Evolutionary conservation across 768 basidiomycete genomes (phyloP).

Genomic region (Tulasnella sp.): DNA sequence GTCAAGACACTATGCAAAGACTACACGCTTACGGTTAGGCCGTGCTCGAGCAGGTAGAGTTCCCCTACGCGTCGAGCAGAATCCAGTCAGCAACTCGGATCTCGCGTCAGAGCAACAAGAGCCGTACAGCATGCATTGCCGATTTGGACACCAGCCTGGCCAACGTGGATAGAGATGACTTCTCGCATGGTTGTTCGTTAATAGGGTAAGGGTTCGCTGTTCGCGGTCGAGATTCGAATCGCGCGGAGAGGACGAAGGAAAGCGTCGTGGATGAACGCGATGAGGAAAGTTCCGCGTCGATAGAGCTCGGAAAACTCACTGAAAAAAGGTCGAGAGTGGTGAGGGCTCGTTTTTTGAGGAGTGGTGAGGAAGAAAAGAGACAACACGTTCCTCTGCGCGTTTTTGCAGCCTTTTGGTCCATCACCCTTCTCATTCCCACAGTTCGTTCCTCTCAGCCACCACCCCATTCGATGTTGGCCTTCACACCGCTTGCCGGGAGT

Average conservation of each 20-base stretch:
- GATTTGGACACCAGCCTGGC: constrained; percentile 84
- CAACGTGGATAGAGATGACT: constrained; percentile 98
- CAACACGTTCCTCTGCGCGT: constrained; percentile 34
- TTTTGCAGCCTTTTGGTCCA: constrained; percentile 26
- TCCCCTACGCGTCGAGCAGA: constrained; percentile 65
- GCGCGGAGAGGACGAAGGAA: not conserved
- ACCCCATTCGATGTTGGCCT: constrained; percentile 75
- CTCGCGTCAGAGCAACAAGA: not conserved
- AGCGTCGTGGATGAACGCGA: constrained; percentile 23
- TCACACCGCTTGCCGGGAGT: constrained; percentile 86
- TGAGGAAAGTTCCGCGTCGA: not conserved
- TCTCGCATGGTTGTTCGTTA: constrained; percentile 45
- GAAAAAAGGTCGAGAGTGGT: constrained; percentile 29
- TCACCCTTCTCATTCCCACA: constrained; percentile 30
- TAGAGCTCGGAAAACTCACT: constrained; percentile 31
- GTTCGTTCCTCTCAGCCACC: constrained; percentile 23
- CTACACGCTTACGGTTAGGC: constrained; percentile 70
- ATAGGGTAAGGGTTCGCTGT: constrained; percentile 34
- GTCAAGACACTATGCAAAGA: constrained; percentile 10
- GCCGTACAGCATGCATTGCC: constrained; percentile 98
- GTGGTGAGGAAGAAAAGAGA: constrained; percentile 25
- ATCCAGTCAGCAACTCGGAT: constrained; percentile 27
- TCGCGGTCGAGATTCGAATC: constrained; percentile 26
- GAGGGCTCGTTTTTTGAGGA: constrained; percentile 3
- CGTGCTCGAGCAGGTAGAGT: constrained; percentile 98